A percentile compares a stretch with the other conserved stretches of the same genome.
These are phyloP conservation scores for Emericellopsis cladophorae DNA, from an alignment of 2,329 filamentous ascomycete species.

Conservation along the genomic window DNA sequence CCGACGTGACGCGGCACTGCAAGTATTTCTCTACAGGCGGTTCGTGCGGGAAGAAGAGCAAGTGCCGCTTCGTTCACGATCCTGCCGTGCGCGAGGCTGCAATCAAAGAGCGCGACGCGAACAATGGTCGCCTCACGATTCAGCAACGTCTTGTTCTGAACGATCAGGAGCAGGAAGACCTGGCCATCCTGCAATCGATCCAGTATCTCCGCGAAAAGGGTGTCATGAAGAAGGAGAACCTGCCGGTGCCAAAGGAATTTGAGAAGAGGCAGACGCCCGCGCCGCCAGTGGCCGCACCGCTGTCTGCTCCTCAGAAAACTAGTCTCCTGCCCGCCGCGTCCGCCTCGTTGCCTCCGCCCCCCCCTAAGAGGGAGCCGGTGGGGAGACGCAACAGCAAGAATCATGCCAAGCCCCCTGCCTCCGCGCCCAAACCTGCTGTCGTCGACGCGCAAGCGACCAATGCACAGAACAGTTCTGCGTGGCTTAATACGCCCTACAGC, in stretches of 20 bases:
- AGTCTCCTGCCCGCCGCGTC: slow-evolving; percentile 24
- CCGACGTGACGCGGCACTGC: slow-evolving; percentile 53
- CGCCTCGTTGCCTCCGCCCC: slow-evolving; percentile 21
- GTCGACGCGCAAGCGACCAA: slow-evolving; percentile 11
- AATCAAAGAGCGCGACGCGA: slow-evolving; percentile 49
- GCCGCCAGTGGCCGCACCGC: slow-evolving; percentile 4
- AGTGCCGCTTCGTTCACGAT: slow-evolving; percentile 62
- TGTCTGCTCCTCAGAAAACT: slow-evolving; percentile 6
- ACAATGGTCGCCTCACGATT: slow-evolving; percentile 53
- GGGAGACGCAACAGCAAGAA: not conserved
- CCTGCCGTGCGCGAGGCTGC: slow-evolving; percentile 49
- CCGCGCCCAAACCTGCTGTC: slow-evolving; percentile 7
- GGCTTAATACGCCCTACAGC: not conserved
- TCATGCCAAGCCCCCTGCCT: slow-evolving; percentile 9
- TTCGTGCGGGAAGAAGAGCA: slow-evolving; percentile 60
- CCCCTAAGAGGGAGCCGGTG: slow-evolving; percentile 18
- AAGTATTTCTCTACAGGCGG: slow-evolving; percentile 60
- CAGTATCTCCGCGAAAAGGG: slow-evolving; percentile 51
- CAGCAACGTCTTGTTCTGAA: slow-evolving; percentile 53
- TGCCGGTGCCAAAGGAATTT: slow-evolving; percentile 4
- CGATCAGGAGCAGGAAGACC: slow-evolving; percentile 56
- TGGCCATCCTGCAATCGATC: slow-evolving; percentile 52
- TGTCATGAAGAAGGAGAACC: slow-evolving; percentile 23
- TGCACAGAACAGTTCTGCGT: not conserved
- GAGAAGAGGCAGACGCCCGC: slow-evolving; percentile 5